phyloP scores from a whole-genome alignment of 805 yeast genomes.

The Zygoascus bituminiphila region DNA sequence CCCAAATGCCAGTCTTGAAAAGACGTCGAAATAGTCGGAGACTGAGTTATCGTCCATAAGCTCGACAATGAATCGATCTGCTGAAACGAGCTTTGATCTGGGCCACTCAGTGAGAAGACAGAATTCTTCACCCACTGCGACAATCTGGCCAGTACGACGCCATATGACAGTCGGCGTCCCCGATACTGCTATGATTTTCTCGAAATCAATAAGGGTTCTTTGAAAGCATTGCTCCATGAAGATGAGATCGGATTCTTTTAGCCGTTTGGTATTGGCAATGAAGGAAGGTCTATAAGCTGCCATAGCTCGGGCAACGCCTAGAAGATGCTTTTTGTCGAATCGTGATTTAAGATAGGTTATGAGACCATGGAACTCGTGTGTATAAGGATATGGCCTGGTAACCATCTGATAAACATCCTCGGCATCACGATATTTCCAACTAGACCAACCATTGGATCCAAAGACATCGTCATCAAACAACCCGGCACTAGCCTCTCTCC shows the following conservation, averaged over 20 bases:
- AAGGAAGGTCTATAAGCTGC: conserved; percentile 58
- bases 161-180: conserved; percentile 78
- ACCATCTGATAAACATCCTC: conserved; percentile 58
- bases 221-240: conserved; percentile 54
- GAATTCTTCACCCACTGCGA: conserved; percentile 68
- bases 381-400: conserved; percentile 51
- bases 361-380: conserved; percentile 53
- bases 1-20: conserved; percentile 67
- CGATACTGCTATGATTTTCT: conserved; percentile 42
- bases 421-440: conserved; percentile 27
- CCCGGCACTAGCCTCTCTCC: background rate
- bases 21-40: conserved; percentile 60
- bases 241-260: conserved; percentile 63
- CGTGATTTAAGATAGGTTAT: conserved; percentile 47
- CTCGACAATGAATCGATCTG: conserved; percentile 65
- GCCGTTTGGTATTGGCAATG: conserved; percentile 63
- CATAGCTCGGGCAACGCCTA: conserved; percentile 35
- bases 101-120: conserved; percentile 60
- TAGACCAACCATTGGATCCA: background rate
- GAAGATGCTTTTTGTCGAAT: conserved; percentile 34
- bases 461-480: background rate
- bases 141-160: conserved; percentile 82
- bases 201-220: conserved; percentile 49
- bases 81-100: conserved; percentile 46
- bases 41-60: conserved; percentile 75